phyloP scores from a whole-genome alignment of 495 filamentous ascomycete species.

The Apodospora peruviana region DNA sequence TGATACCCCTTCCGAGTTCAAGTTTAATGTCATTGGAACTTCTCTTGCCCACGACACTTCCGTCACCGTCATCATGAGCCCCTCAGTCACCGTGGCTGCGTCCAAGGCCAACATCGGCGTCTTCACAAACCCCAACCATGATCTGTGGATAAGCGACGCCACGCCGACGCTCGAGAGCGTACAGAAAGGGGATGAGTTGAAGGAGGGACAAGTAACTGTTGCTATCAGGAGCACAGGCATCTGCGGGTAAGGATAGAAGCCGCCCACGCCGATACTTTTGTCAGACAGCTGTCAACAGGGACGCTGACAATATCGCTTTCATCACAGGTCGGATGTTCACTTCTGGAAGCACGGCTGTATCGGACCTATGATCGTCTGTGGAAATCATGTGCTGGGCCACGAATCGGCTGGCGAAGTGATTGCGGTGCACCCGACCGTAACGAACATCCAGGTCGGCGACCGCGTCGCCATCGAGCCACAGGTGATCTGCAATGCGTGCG shows the following conservation, averaged over 20 bases:
- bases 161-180: conserved; percentile 70
- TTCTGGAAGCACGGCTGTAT: conserved; percentile 95
- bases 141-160: conserved; percentile 81
- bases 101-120: conserved; percentile 86
- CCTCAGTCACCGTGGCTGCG: conserved; percentile 11
- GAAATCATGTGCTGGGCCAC: conserved; percentile 85
- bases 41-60: not conserved
- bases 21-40: not conserved
- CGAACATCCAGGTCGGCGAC: conserved; percentile 68
- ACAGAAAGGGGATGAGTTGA: conserved; percentile 61
- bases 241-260: conserved; percentile 60
- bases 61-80: conserved; percentile 3
- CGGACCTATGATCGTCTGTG: conserved; percentile 86
- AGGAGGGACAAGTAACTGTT: conserved; percentile 75
- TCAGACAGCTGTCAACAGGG: conserved; percentile 10
- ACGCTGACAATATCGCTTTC: conserved; percentile 9
- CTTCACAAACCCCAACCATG: conserved; percentile 87
- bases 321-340: conserved; percentile 76
- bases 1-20: not conserved
- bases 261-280: conserved; percentile 12
- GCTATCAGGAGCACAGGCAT: conserved; percentile 88
- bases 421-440: conserved; percentile 75
- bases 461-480: conserved; percentile 89
- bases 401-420: conserved; percentile 84
- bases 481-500: conserved; percentile 80